Base-by-base conservation (phyloP, 2,329 filamentous ascomycete genomes). In the Neonectria magnoliae region DNA sequence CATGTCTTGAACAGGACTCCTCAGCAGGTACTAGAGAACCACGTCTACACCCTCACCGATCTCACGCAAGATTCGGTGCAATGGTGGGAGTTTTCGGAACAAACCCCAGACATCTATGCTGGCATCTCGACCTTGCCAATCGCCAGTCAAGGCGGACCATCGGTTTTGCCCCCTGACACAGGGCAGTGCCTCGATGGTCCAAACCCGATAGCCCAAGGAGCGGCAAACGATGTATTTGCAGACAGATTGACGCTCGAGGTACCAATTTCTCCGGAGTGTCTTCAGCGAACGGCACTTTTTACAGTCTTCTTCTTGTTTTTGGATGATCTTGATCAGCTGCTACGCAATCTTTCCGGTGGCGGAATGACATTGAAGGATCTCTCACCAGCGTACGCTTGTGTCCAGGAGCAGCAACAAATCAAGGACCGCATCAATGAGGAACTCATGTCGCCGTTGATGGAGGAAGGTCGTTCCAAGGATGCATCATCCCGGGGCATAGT, bases 201-300 rank as follows among this genome's bases (percentile, higher is more conserved):
- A 3, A 20, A 5, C 0, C 3, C 18, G 9, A 27, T 4, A 1
- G 9, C 6, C 2, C 45, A 2, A 14, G 10, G 8, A 11, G 27
- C 33, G 8, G 1, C 0, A 3, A 25, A 4, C n/a, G 25, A 16
- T 4, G 11, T 18, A 10, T 10, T 16, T 25, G 25, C 6, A 25
- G 11, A 44, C 11, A 2, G 8, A 53, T 8, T 42, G 7, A 10
- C 29, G n/a, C 2, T 18, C n/a, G n/a, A 20, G 3, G 29, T 27
- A 47, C 13, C 10, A 18, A 27, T n/a, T 3, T 6, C 1, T 0
- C 1, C 22, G 2, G n/a, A 2, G 0, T 0, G 2, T 0, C 62
- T 70, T 0, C 60, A 44, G 4, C 1, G 3, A 0, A 67, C 68
- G 0, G 14, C 33, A 13, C 10, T 65, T 0, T 68, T 70, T 0